Base-by-base conservation (phyloP, 176 grass and related monocot genomes). In the Microstegium vimineum region DNA sequence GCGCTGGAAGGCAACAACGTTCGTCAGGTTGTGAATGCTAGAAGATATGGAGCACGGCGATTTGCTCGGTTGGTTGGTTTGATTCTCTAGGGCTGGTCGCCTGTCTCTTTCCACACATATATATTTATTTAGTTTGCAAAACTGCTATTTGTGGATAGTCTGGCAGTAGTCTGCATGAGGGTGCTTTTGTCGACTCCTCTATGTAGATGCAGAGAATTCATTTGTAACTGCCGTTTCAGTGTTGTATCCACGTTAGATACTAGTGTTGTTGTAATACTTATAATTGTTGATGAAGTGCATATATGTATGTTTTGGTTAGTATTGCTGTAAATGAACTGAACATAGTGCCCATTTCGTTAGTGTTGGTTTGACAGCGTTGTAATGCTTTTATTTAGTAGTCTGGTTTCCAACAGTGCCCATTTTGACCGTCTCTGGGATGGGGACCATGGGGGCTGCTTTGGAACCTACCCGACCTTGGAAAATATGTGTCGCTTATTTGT, bases 11-110 rank as follows among this genome's bases (percentile, higher is more conserved):
- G 45, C 94, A 94, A 76, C 80, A 91, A 14, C 90, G 80, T 35
- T 89, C 92, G 3, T 77, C 91, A 49, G 91, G 91, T 66, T 97
- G 94, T 63, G 94, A 97, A 75, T 97, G 94, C 89, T 97, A 97
- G 90, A 92, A 68, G 47, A 83, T 49, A 74, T 34, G 59, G 59
- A 1, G 22, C 16, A 52, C 33, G 6, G 2, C 15, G 18, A 33
- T 52, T 41, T 41, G 20, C 33, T 69, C 1, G 3, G 23, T 42
- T 72, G 52, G 18, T 73, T 73, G 54, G 45, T 80, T 62, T 69
- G 64, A 33, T 67, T 46, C 1, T 81, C 71, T 71, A 35, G 77
- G 82, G 54, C 17, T 12, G 6, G 8, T 77, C 17, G n/a, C 17
- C 6, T 51, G 52, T 32, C 18, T 25, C 6, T 40, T 31, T n/a